phyloP scores from a whole-genome alignment of 164 flowering plant species.

The Vitis rupestris region DNA sequence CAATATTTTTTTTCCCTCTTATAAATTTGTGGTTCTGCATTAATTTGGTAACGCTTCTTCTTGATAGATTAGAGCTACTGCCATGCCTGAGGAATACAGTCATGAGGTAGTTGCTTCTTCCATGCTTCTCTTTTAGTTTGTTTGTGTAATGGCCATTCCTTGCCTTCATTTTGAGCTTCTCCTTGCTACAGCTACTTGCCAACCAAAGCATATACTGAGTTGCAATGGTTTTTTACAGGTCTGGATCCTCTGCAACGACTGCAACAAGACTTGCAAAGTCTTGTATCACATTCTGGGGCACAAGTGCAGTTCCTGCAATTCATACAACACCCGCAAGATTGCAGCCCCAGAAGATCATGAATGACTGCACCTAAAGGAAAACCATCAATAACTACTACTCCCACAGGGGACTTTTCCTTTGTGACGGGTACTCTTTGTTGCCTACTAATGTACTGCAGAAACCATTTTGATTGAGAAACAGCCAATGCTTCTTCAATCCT shows the following conservation, averaged over 20 bases:
- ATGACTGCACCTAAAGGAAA: too few relatives aligned
- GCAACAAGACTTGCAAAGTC: slow-evolving; percentile 23
- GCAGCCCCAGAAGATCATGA: background rate
- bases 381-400: too few relatives aligned
- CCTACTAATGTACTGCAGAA: too few relatives aligned
- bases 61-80: slow-evolving; percentile 26
- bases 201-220: too few relatives aligned
- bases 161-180: background rate
- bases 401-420: too few relatives aligned
- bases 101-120: slow-evolving; percentile 24
- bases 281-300: slow-evolving; percentile 32
- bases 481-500: too few relatives aligned
- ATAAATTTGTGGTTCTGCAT: background rate
- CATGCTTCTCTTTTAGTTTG: background rate
- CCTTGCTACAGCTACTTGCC: background rate
- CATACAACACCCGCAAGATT: slow-evolving; percentile 37
- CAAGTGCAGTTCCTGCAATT: slow-evolving; percentile 34
- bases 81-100: slow-evolving; percentile 33
- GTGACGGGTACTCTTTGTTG: too few relatives aligned
- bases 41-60: slow-evolving; percentile 1
- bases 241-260: slow-evolving; percentile 37
- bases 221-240: slow-evolving; percentile 23
- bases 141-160: too few relatives aligned
- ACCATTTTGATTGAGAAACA: too few relatives aligned
- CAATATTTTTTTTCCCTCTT: background rate